Percentiles rank a stretch among this genome's conserved stretches.
phyloP scores from a whole-genome alignment of 495 filamentous ascomycete species.

The Tuber calosporum region DNA sequence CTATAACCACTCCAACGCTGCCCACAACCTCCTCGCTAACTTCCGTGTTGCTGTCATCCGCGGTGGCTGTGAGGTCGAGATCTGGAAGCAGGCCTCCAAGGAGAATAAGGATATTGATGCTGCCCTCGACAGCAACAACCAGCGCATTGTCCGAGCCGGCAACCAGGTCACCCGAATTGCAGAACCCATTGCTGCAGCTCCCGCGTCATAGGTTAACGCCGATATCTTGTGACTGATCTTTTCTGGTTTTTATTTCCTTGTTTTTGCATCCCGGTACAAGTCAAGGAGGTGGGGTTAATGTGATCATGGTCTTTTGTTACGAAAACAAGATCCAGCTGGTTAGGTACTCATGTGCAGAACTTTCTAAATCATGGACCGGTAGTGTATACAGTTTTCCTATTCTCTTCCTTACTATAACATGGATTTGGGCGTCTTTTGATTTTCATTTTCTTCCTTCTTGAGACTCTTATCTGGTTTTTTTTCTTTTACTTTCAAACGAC shows the following conservation, averaged over 20 bases:
- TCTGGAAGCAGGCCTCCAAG: slow-evolving; percentile 92
- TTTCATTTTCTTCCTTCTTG: background rate
- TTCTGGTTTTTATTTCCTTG: slow-evolving; percentile 12
- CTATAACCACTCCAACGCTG: slow-evolving; percentile 95
- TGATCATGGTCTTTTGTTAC: background rate
- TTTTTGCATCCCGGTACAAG: slow-evolving; percentile 5
- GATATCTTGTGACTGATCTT: background rate
- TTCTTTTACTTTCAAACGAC: background rate
- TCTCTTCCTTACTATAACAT: background rate
- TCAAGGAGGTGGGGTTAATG: slow-evolving; percentile 5
- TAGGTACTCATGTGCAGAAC: too few relatives aligned
- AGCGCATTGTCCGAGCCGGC: slow-evolving; percentile 82
- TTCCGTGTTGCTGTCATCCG: slow-evolving; percentile 96
- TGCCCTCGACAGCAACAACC: slow-evolving; percentile 71
- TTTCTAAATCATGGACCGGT: background rate
- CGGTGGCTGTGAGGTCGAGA: slow-evolving; percentile 94
- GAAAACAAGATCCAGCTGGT: background rate
- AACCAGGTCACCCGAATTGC: slow-evolving; percentile 79
- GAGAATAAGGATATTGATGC: slow-evolving; percentile 80
- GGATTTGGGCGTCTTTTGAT: background rate
- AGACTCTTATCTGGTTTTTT: background rate
- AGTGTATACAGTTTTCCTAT: background rate
- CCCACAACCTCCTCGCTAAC: slow-evolving; percentile 92
- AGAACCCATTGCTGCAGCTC: slow-evolving; percentile 63
- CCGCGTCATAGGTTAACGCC: slow-evolving; percentile 54